Conservation (phyloP, 495 filamentous ascomycete species). For the Patellaria atrata region DNA sequence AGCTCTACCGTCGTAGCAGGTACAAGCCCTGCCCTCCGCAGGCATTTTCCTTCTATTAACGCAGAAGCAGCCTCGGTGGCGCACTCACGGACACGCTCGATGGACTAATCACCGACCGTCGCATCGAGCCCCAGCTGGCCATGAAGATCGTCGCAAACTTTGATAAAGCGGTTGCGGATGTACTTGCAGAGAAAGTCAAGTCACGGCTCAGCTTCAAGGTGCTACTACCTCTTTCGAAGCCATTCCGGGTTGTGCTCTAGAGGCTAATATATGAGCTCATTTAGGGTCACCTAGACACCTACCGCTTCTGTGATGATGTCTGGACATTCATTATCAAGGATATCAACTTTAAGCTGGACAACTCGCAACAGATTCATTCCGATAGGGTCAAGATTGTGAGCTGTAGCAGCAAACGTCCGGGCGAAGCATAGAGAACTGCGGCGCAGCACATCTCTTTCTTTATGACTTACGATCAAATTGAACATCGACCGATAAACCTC, state of each 20-base stretch:
- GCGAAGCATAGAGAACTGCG: constrained; percentile 33
- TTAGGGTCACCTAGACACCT: constrained; percentile 94
- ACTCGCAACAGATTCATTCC: constrained; percentile 32
- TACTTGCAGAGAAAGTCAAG: constrained; percentile 81
- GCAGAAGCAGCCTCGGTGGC: constrained; percentile 61
- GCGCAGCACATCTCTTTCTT: background rate
- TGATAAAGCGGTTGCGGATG: constrained; percentile 76
- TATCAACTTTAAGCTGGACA: constrained; percentile 92
- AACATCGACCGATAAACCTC: too few species aligned
- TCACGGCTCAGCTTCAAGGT: constrained; percentile 92
- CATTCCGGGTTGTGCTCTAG: background rate
- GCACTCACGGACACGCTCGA: constrained; percentile 93
- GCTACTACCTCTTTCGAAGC: constrained; percentile 16
- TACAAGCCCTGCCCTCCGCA: constrained; percentile 30
- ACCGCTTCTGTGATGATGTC: constrained; percentile 99
- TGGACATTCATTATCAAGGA: constrained; percentile 99
- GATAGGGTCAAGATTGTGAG: constrained; percentile 92
- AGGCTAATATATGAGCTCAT: constrained; percentile 5
- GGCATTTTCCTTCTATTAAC: constrained; percentile 8
- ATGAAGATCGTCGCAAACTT: constrained; percentile 96
- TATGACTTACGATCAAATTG: too few species aligned
- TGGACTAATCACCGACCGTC: constrained; percentile 78
- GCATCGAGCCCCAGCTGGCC: constrained; percentile 92
- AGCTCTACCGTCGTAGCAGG: constrained; percentile 96
- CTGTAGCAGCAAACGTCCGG: constrained; percentile 77